A percentile compares a stretch with the other conserved stretches of the same genome.
These are phyloP conservation scores for Xylaria sp. DNA, from an alignment of 2,329 filamentous ascomycete genomes.

Conservation along the genomic window DNA sequence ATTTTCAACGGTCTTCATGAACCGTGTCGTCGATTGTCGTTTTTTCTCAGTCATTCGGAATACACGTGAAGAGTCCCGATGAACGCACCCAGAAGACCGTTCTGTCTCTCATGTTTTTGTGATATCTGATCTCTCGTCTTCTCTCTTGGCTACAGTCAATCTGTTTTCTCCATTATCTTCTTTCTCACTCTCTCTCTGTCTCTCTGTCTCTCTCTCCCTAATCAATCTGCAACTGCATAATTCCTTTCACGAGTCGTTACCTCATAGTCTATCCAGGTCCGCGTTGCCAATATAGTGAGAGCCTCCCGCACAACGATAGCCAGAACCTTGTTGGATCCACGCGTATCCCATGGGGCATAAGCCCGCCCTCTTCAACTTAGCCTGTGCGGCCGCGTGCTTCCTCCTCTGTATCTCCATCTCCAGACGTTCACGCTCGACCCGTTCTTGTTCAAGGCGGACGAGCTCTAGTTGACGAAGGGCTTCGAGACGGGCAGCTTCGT, in stretches of 20 bases:
- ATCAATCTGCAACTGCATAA: no score
- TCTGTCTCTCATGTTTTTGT: not conserved
- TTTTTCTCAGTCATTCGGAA: not conserved
- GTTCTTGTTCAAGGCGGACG: constrained; percentile 4
- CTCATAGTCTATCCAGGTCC: constrained; percentile 6
- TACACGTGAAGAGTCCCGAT: not conserved
- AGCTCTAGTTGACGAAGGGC: constrained; percentile 17
- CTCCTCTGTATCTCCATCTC: constrained; percentile 36
- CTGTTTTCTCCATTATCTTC: not conserved
- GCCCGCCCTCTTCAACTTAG: constrained; percentile 49
- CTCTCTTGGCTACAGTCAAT: not conserved
- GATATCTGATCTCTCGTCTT: not conserved
- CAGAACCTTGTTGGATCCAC: constrained; percentile 21
- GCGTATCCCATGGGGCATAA: constrained; percentile 50
- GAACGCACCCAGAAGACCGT: no score
- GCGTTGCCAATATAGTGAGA: constrained; percentile 20
- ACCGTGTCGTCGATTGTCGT: no score
- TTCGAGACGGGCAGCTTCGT: constrained; percentile 29
- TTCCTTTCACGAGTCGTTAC: not conserved
- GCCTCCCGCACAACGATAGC: constrained; percentile 23
- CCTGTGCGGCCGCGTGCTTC: constrained; percentile 38
- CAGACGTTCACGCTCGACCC: constrained; percentile 10
- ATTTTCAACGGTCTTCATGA: no score
- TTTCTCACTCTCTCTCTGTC: not conserved
- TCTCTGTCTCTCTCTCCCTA: not conserved